Evolutionary conservation across 306 rosid species (phyloP).

Genomic region (Gleditsia sinensis): DNA sequence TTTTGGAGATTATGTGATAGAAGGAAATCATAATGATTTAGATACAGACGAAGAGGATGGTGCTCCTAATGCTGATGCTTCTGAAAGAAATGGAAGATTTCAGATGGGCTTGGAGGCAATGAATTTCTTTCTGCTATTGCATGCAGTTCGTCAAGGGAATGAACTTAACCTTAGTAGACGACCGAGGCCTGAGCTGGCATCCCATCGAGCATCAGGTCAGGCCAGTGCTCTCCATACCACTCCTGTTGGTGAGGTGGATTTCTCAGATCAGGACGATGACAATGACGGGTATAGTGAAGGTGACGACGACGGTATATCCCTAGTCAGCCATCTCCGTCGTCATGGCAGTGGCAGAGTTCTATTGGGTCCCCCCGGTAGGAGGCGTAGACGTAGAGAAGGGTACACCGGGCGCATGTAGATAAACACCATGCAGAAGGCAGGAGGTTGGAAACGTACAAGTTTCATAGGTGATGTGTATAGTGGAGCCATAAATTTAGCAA

Average conservation of each 20-base stretch:
- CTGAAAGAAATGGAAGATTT: slow-evolving; percentile 63
- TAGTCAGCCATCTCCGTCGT: slow-evolving; percentile 70
- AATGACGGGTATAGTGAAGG: slow-evolving; percentile 35
- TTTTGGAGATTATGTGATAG: slow-evolving; percentile 91
- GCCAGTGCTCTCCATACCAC: slow-evolving; percentile 18
- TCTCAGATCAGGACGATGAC: slow-evolving; percentile 56
- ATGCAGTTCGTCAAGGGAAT: slow-evolving; percentile 77
- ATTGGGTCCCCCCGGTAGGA: slow-evolving; percentile 80
- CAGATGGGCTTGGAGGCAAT: slow-evolving; percentile 76
- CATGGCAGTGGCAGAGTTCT: slow-evolving; percentile 69
- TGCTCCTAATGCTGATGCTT: slow-evolving; percentile 47
- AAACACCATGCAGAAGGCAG: slow-evolving; percentile 33
- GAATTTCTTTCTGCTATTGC: slow-evolving; percentile 84
- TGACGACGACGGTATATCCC: slow-evolving; percentile 53
- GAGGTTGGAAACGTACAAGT: slow-evolving; percentile 65
- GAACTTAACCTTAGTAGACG: slow-evolving; percentile 53
- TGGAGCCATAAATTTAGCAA: slow-evolving; percentile 47
- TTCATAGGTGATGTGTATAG: slow-evolving; percentile 58
- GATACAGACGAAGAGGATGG: slow-evolving; percentile 78
- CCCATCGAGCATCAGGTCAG: slow-evolving; percentile 46
- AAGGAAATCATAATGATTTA: slow-evolving; percentile 59
- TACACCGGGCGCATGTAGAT: slow-evolving; percentile 38
- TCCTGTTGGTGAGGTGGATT: slow-evolving; percentile 39
- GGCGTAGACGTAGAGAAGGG: slow-evolving; percentile 66
- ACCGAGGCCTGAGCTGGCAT: slow-evolving; percentile 53